Evolutionary conservation across 495 filamentous ascomycete genomes (phyloP).

Genomic region (Penicillium bialowiezense): DNA sequence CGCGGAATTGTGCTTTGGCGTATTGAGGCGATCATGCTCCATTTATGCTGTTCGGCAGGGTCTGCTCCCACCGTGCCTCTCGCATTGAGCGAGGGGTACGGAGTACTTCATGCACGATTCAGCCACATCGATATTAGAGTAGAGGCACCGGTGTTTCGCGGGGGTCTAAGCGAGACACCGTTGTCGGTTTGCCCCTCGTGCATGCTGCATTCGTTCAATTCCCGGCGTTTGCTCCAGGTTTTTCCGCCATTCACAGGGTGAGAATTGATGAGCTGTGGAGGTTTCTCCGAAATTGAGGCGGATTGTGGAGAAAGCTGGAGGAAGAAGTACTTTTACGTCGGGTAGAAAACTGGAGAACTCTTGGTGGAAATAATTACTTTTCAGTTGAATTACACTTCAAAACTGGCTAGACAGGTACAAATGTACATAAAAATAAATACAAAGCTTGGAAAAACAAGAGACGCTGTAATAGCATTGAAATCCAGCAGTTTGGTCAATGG

Average conservation of each 20-base stretch:
- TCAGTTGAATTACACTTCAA: slow-evolving; percentile 12
- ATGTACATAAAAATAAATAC: background rate
- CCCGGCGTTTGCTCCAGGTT: slow-evolving; percentile 6
- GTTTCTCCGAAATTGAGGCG: background rate
- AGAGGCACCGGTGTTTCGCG: background rate
- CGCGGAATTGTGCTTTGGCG: background rate
- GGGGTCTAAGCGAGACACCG: slow-evolving; percentile 8
- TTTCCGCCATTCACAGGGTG: slow-evolving; percentile 24
- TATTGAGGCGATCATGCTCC: background rate
- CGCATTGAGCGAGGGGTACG: background rate
- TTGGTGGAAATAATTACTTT: too few species aligned
- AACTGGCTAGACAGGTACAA: too few species aligned
- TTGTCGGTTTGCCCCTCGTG: slow-evolving; percentile 3
- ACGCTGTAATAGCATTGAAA: slow-evolving; percentile 2
- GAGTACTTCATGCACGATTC: background rate
- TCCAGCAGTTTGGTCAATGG: background rate
- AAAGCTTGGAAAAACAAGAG: background rate
- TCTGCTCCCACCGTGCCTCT: background rate
- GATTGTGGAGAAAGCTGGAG: background rate
- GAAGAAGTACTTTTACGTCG: too few species aligned
- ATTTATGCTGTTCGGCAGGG: background rate
- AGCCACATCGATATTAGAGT: slow-evolving; percentile 1
- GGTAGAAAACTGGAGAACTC: too few species aligned
- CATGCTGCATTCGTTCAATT: slow-evolving; percentile 3
- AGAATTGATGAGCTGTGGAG: background rate